These are phyloP conservation scores for Ceratobasidium sp. DNA, from an alignment of 1,284 basidiomycete species.

Conservation along the genomic window DNA sequence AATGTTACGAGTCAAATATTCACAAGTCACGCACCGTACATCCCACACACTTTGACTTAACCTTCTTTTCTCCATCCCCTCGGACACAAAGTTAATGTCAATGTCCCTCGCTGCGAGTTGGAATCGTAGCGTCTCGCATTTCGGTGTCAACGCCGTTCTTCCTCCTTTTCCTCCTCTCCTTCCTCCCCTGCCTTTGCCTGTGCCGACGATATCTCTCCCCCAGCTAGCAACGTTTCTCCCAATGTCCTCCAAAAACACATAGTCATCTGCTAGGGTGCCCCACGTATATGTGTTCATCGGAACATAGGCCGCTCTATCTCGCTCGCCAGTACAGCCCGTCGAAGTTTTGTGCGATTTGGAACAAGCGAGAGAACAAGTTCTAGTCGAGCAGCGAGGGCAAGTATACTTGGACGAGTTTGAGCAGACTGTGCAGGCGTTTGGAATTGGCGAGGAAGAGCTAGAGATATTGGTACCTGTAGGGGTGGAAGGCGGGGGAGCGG, in stretches of 20 bases:
- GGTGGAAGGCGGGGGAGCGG: background rate
- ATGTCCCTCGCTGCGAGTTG: conserved; percentile 70
- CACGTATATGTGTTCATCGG: conserved; percentile 81
- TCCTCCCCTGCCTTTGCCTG: conserved; percentile 56
- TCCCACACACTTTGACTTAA: conserved; percentile 83
- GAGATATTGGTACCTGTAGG: background rate
- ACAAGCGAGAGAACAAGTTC: conserved; percentile 77
- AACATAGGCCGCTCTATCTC: conserved; percentile 75
- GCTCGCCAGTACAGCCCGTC: conserved; percentile 72
- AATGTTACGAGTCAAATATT: conserved; percentile 19
- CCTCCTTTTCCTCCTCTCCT: conserved; percentile 47
- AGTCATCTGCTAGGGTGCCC: conserved; percentile 85
- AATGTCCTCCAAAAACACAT: conserved; percentile 80
- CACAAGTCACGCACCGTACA: conserved; percentile 64
- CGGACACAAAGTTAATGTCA: conserved; percentile 75
- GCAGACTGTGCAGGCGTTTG: conserved; percentile 7
- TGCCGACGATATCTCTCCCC: conserved; percentile 71
- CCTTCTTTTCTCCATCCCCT: conserved; percentile 80
- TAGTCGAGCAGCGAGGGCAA: conserved; percentile 74
- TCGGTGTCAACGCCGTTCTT: conserved; percentile 45
- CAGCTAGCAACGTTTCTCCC: conserved; percentile 72
- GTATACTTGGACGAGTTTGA: conserved; percentile 67
- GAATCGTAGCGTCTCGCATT: conserved; percentile 65
- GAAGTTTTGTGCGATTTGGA: conserved; percentile 71
- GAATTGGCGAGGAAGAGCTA: background rate